Evolutionary conservation across 768 basidiomycete genomes (phyloP).

Genomic region (Baorangia bicolor): DNA sequence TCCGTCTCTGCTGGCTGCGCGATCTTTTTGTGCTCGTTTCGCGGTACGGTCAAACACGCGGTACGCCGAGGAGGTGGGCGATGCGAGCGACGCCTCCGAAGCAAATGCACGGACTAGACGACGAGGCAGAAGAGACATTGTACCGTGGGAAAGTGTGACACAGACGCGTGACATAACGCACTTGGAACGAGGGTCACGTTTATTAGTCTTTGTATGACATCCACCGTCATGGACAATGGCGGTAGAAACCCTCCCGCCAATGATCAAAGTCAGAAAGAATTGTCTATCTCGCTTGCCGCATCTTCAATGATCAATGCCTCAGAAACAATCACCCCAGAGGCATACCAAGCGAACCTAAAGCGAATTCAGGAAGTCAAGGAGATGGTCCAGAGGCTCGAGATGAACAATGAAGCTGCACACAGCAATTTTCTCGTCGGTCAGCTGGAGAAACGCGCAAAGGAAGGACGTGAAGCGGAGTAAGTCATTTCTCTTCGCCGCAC

Average conservation of each 20-base stretch:
- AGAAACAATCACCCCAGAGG: constrained; percentile 19
- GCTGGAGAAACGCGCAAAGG: constrained; percentile 36
- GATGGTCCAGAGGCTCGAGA: constrained; percentile 28
- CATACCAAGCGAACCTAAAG: constrained; percentile 24
- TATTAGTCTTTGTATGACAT: neutral
- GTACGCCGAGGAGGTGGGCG: constrained; percentile 51
- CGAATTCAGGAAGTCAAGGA: constrained; percentile 34
- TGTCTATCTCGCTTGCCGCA: constrained; percentile 19
- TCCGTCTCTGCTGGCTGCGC: constrained; percentile 57
- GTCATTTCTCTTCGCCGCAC: constrained; percentile 10
- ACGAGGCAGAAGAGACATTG: constrained; percentile 13
- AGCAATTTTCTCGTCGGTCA: constrained; percentile 35
- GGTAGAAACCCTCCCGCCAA: neutral
- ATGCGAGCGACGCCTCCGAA: constrained; percentile 43
- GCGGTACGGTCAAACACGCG: constrained; percentile 83
- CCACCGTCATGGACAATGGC: constrained; percentile 20
- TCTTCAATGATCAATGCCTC: constrained; percentile 26
- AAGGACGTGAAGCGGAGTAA: constrained; percentile 48
- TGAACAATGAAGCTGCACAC: constrained; percentile 42
- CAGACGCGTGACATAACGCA: constrained; percentile 13
- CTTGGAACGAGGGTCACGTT: neutral
- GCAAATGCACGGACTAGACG: constrained; percentile 43
- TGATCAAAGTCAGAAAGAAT: constrained; percentile 11
- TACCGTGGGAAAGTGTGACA: constrained; percentile 20
- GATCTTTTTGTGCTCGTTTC: constrained; percentile 77